Evolutionary conservation across 2,329 filamentous ascomycete genomes (phyloP), one percentile per base, ranked within the genome.

Genomic region (Sporothrix brasiliensis): DNA sequence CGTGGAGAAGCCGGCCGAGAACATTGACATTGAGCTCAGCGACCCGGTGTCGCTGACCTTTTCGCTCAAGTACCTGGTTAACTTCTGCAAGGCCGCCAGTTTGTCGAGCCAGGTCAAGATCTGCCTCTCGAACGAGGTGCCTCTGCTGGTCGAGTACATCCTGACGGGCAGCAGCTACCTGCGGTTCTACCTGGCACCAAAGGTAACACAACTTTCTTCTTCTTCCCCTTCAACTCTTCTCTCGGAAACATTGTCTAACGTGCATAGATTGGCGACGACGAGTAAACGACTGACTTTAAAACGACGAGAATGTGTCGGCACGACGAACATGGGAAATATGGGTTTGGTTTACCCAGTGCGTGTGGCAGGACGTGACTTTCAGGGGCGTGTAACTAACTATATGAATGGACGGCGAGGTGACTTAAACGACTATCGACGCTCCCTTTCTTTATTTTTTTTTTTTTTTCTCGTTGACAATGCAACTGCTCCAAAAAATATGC

Each of bases 41-140:
- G 96, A 99, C 84, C 93, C 95, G 67, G 95, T 99, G 72, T 87
- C 92, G 49, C 88, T 99, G 74, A 98, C 94, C 66, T 99, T 99
- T 85, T 98, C 95, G 47, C 91, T 99, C 77, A 99, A 99, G 85
- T 99, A 99, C 84, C 90, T 99, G 3, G 92, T 97, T 86, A 98
- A 98, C 88, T 99, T 99, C 85, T 98, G 95, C 91, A 99, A 99
- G 85, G 96, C 96, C 47, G 91, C 93, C 74, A 90, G 89, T 68
- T 85, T 99, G 73, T 94, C 94, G 52, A 84, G 81, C 75, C 86
- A 87, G 75, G 96, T 99, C 81, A 95, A 92, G 83, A 90, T 99
- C 76, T 97, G 92, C 83, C 87, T 99, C 76, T 98, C 94, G 68
- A 94, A 93, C 81, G 95, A 99, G 83, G 94, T 99, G 67, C 95